Evolutionary conservation across 176 grass and related monocot species (phyloP).

Genomic region (Triticum dicoccoides): DNA sequence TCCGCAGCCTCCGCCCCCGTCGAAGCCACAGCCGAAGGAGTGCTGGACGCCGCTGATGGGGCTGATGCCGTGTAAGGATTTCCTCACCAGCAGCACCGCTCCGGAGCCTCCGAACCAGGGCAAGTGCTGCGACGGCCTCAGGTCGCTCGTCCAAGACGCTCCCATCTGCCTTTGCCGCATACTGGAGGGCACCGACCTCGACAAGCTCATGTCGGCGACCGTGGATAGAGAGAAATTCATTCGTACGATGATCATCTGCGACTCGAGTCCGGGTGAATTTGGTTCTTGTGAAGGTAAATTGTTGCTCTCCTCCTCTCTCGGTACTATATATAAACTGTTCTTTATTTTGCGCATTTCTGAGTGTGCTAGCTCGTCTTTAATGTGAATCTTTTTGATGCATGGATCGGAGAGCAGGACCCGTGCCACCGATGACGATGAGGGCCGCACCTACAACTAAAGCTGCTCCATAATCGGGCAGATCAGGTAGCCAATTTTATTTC

Average conservation of each 20-base stretch:
- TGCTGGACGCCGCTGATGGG: neutral
- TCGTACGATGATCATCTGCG: neutral
- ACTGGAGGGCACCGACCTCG: neutral
- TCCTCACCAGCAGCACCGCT: neutral
- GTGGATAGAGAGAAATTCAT: neutral
- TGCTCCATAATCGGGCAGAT: neutral
- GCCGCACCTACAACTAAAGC: neutral
- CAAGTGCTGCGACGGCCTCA: conserved; percentile 9
- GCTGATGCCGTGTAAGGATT: conserved; percentile 24
- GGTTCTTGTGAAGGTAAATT: too few relatives aligned
- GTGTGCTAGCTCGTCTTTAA: neutral
- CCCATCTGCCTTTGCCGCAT: conserved; percentile 23
- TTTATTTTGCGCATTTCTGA: too few relatives aligned
- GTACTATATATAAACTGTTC: too few relatives aligned
- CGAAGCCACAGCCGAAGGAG: neutral
- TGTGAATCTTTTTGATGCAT: neutral
- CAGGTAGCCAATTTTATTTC: neutral
- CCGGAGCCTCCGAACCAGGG: neutral
- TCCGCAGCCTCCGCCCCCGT: neutral
- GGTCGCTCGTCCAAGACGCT: neutral
- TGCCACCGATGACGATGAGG: neutral
- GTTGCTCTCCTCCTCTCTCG: too few relatives aligned
- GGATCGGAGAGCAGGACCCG: neutral
- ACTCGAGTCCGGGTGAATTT: neutral
- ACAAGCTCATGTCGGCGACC: neutral